Conservation (phyloP, 768 basidiomycete genomes). For the Tricholoma sp. region DNA sequence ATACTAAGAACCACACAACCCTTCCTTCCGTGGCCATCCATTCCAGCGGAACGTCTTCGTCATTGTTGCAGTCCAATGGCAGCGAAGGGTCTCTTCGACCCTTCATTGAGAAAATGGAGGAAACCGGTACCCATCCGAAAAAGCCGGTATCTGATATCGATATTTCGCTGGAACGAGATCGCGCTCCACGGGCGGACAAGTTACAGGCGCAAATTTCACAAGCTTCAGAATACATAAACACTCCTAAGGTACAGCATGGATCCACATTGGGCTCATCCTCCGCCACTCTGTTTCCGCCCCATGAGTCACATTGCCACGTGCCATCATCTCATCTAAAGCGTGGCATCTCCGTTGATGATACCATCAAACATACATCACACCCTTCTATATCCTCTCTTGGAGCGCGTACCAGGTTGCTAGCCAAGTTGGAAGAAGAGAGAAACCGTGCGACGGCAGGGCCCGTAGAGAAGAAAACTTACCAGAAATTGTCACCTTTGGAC, state of each 20-base stretch:
- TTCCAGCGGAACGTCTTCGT: not conserved
- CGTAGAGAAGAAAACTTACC: not conserved
- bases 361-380: constrained; percentile 8
- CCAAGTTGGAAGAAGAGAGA: constrained; percentile 41
- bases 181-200: not conserved
- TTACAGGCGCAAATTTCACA: not conserved
- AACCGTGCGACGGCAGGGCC: constrained; percentile 10
- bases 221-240: not conserved
- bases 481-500: constrained; percentile 9
- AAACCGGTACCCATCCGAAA: not conserved
- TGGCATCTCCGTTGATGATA: constrained; percentile 7
- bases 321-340: not conserved
- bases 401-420: constrained; percentile 34
- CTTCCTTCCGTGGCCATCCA: not conserved
- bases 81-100: not conserved
- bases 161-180: not conserved
- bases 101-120: not conserved
- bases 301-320: constrained; percentile 7
- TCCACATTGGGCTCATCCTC: constrained; percentile 1
- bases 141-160: not conserved
- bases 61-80: not conserved
- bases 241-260: not conserved
- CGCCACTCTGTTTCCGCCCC: constrained; percentile 7
- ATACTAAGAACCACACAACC: constrained; percentile 7
- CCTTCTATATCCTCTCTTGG: constrained; percentile 8